Evolutionary conservation across 1,284 basidiomycete genomes (phyloP), one percentile per base, ranked within the genome.

Genomic region (Cutaneotrichosporon arboriforme): DNA sequence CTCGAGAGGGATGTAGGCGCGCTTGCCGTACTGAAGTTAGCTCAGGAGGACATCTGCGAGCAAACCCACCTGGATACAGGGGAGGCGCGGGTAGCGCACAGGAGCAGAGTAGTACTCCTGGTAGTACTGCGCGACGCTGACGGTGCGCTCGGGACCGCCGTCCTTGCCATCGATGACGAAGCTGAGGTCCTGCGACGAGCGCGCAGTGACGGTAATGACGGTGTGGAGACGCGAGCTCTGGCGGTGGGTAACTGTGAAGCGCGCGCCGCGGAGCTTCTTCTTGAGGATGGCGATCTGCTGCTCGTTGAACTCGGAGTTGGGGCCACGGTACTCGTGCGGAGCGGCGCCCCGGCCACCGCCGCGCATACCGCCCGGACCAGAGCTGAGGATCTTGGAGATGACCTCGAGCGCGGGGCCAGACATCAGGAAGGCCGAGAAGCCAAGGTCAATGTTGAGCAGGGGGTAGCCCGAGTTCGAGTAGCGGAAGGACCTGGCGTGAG

Each of bases 51-150:
- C n/a, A n/a, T 14, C 9, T 2, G 17, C 9, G 13, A 3, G 4
- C 12, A n/a, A 35, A 23, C 64, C 59, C 18, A 69, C 66, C 59
- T 71, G 66, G 23, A 75, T 63, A 55, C 67, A 71, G 21, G 73
- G 74, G 17, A 74, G 53, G 17, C 64, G 51, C 2, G 70, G 72
- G 52, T 63, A 65, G 17, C 57, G 58, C 8, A 72, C 61, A 4
- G 39, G 51, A 0, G 41, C 48, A 0, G 42, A 47, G 59, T 76
- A 69, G 23, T 58, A 64, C 46, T 65, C 53, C 46, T 60, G 49
- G 55, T 65, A 76, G 66, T 75, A 77, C n/a, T 69, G 57, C 8
- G 63, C 61, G 39, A 77, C 60, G 10, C 60, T 63, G 35, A 69
- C 53, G 31, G 44, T 63, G 31, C 53, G 44, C 20, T 62, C 61